Conservation (phyloP, 768 basidiomycete genomes). For the Fomitopsis serialis region DNA sequence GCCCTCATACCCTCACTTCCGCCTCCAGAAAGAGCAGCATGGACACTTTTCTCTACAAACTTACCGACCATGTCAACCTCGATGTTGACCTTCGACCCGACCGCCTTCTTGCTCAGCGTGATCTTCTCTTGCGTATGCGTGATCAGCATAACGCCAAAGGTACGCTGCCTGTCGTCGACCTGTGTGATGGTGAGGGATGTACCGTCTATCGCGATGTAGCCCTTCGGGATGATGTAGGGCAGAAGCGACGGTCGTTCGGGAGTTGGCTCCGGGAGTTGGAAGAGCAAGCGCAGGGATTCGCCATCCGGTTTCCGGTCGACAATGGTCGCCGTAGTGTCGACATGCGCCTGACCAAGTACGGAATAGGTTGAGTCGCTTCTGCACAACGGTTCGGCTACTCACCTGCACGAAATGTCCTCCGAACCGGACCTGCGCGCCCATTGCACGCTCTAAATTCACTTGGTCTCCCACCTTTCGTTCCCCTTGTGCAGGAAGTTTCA, state of each 20-base stretch:
- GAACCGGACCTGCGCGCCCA: constrained; percentile 86
- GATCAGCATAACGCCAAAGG: constrained; percentile 92
- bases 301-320: constrained; percentile 65
- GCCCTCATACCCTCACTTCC: constrained; percentile 41
- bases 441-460: constrained; percentile 92
- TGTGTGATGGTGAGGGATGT: constrained; percentile 86
- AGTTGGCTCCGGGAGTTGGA: constrained; percentile 65
- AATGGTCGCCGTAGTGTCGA: constrained; percentile 84
- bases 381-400: constrained; percentile 10
- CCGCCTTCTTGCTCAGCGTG: constrained; percentile 64
- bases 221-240: constrained; percentile 87
- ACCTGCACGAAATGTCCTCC: constrained; percentile 99
- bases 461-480: constrained; percentile 72
- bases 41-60: constrained; percentile 82
- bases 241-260: constrained; percentile 57
- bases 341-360: constrained; percentile 65
- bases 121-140: constrained; percentile 89
- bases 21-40: constrained; percentile 54
- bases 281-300: constrained; percentile 80
- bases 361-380: neutral
- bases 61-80: constrained; percentile 96
- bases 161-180: constrained; percentile 56
- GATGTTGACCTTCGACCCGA: constrained; percentile 86
- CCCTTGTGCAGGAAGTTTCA: constrained; percentile 38
- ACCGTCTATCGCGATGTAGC: constrained; percentile 92